Evolutionary conservation across 202 grass and related monocot genomes (phyloP).

Genomic region (Musa balbisiana): DNA sequence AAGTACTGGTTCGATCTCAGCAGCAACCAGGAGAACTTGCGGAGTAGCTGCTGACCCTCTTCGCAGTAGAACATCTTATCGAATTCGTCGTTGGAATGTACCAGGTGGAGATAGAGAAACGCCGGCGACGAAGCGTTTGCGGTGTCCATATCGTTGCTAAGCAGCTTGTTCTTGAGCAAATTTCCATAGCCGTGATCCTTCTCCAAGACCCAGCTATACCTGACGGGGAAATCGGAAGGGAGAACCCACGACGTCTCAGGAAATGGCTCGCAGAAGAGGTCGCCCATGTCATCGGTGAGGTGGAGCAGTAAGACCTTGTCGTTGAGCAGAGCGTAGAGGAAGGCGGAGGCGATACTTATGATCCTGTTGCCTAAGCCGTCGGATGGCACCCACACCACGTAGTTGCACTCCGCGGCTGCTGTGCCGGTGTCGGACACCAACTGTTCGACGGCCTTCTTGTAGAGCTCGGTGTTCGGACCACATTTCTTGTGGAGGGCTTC

Average conservation of each 20-base stretch:
- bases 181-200: conserved; percentile 24
- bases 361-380: conserved; percentile 10
- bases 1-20: conserved; percentile 8
- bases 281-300: conserved; percentile 27
- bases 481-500: conserved; percentile 9
- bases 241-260: conserved; percentile 45
- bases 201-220: neutral
- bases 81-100: neutral
- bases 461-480: conserved; percentile 5
- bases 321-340: conserved; percentile 13
- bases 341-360: neutral
- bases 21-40: neutral
- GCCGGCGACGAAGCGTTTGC: conserved; percentile 17
- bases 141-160: conserved; percentile 16
- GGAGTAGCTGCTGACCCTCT: neutral
- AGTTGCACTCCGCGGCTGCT: neutral
- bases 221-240: conserved; percentile 42
- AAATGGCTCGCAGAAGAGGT: conserved; percentile 65
- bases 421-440: neutral
- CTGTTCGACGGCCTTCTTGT: neutral
- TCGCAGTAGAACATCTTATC: conserved; percentile 1
- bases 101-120: conserved; percentile 22
- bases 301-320: conserved; percentile 7
- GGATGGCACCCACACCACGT: neutral
- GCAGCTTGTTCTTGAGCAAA: conserved; percentile 32